Percentiles rank a stretch among this genome's conserved stretches.
Conservation (phyloP, 495 filamentous ascomycete genomes). For the Neurospora sp. region DNA sequence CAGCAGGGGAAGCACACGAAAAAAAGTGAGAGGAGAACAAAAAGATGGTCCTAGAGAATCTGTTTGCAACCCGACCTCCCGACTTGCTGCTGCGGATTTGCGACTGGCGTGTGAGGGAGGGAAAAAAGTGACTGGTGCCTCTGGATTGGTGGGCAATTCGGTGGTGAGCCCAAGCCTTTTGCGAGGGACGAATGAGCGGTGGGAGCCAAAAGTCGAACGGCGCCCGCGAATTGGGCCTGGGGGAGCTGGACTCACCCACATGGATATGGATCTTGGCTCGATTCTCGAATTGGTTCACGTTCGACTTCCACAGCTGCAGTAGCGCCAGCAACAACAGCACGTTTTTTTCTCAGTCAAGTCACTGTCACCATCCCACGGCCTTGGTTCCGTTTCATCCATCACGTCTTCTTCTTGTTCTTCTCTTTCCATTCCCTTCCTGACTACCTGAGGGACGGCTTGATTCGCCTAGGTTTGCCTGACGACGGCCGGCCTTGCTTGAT, state of each 20-base stretch:
- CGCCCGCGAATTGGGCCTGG: not conserved
- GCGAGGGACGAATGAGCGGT: not conserved
- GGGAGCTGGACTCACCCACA: not conserved
- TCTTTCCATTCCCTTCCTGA: not conserved
- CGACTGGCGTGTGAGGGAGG: not conserved
- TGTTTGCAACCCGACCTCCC: not conserved
- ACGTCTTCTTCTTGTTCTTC: not conserved
- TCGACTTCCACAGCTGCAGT: not conserved
- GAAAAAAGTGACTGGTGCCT: not conserved
- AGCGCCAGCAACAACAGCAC: not conserved
- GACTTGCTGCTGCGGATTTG: not conserved
- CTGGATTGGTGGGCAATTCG: not conserved
- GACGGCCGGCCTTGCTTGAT: conserved; percentile 27
- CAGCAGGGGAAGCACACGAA: not conserved
- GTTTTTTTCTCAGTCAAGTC: not conserved
- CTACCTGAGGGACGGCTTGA: not conserved
- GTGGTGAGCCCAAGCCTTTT: not conserved
- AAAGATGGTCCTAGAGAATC: not conserved
- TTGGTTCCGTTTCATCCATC: not conserved
- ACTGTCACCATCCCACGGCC: not conserved
- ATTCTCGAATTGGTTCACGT: not conserved
- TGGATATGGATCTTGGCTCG: not conserved
- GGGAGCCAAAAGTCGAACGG: not conserved
- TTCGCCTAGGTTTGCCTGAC: not conserved
- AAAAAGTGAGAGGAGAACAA: not conserved